A percentile compares a stretch with the other conserved stretches of the same genome.
Evolutionary conservation across 2,329 filamentous ascomycete species (phyloP).

Genomic region (Stagonosporopsis chrysanthemi): DNA sequence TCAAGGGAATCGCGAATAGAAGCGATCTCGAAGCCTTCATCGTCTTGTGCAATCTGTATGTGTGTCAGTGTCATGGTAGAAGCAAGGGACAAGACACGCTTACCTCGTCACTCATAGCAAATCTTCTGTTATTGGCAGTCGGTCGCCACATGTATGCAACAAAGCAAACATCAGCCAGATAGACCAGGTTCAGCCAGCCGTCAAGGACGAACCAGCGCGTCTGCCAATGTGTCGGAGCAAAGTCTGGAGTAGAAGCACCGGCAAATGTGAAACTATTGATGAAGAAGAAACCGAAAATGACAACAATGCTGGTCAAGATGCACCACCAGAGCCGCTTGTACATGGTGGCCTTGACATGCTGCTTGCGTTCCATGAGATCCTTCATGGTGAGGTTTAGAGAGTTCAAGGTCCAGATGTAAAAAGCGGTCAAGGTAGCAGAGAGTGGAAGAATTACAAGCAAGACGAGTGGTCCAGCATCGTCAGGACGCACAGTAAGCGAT

Average conservation of each 20-base stretch:
- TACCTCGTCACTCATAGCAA: slow-evolving; percentile 97
- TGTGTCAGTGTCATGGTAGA: slow-evolving; percentile 37
- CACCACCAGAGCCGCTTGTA: slow-evolving; percentile 99
- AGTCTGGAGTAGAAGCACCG: slow-evolving; percentile 82
- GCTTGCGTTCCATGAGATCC: slow-evolving; percentile 92
- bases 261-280: slow-evolving; percentile 97
- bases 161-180: slow-evolving; percentile 90
- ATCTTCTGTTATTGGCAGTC: slow-evolving; percentile 93
- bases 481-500: slow-evolving; percentile 86
- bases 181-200: slow-evolving; percentile 96
- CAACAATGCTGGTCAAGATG: slow-evolving; percentile 87
- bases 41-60: slow-evolving; percentile 85
- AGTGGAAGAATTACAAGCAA: slow-evolving; percentile 92
- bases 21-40: slow-evolving; percentile 96
- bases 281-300: slow-evolving; percentile 99
- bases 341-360: slow-evolving; percentile 92
- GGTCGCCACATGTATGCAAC: slow-evolving; percentile 96
- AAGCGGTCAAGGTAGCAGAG: slow-evolving; percentile 89
- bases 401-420: slow-evolving; percentile 99
- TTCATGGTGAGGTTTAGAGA: slow-evolving; percentile 94
- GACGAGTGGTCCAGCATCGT: slow-evolving; percentile 87
- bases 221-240: slow-evolving; percentile 97
- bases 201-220: slow-evolving; percentile 96
- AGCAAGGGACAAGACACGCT: slow-evolving; percentile 22
- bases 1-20: slow-evolving; percentile 82